phyloP scores from a whole-genome alignment of 2,329 filamentous ascomycete genomes.

The Ceratocystis ficicola region DNA sequence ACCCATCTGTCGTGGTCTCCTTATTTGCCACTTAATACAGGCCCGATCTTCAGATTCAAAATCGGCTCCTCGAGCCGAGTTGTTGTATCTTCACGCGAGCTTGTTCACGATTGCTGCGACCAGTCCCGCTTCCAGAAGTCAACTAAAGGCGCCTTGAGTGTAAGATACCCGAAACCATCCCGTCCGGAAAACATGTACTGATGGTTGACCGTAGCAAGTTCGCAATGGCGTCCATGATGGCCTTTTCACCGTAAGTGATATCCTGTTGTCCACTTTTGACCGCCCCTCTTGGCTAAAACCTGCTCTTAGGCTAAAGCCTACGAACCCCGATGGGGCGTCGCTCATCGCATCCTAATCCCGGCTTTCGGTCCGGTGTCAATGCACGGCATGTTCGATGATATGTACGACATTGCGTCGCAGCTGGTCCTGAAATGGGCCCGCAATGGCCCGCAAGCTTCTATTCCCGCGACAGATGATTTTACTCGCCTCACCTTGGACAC shows the following conservation, averaged over 20 bases:
- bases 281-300: slow-evolving; percentile 25
- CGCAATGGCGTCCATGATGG: slow-evolving; percentile 51
- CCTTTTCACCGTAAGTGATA: slow-evolving; percentile 47
- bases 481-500: slow-evolving; percentile 63
- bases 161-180: slow-evolving; percentile 24
- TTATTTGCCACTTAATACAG: slow-evolving; percentile 28
- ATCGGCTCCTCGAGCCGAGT: slow-evolving; percentile 38
- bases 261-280: background rate
- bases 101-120: slow-evolving; percentile 53
- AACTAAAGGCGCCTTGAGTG: slow-evolving; percentile 37
- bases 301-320: slow-evolving; percentile 32
- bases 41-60: slow-evolving; percentile 48
- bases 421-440: slow-evolving; percentile 57
- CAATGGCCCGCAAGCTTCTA: slow-evolving; percentile 44
- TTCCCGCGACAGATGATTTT: slow-evolving; percentile 54
- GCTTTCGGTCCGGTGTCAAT: slow-evolving; percentile 60
- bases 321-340: slow-evolving; percentile 53
- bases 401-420: slow-evolving; percentile 56
- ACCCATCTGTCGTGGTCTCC: background rate
- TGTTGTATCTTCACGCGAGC: slow-evolving; percentile 40
- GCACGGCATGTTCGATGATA: slow-evolving; percentile 54
- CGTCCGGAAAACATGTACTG: slow-evolving; percentile 8
- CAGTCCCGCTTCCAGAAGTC: slow-evolving; percentile 54
- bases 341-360: slow-evolving; percentile 53
- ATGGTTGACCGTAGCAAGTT: slow-evolving; percentile 33